Evolutionary conservation across 495 filamentous ascomycete species (phyloP), one percentile per base, ranked within the genome.

Genomic region (Parathielavia hyrcaniae): DNA sequence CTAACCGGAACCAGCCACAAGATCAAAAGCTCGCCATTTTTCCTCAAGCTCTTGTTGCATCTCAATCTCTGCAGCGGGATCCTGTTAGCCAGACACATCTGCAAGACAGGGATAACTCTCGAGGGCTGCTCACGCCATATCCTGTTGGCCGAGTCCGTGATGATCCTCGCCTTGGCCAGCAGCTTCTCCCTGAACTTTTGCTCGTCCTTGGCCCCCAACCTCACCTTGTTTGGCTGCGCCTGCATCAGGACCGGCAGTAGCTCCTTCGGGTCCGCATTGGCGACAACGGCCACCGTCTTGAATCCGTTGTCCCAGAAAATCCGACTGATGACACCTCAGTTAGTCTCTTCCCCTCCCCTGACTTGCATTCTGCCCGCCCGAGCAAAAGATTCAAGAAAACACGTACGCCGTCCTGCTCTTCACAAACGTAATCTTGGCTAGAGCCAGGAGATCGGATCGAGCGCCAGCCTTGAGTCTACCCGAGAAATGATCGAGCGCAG

Each of bases 291-390:
- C 48, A 91, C 70, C 20, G 80, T 86, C 60, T 79, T 83, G 63
- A 86, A 83, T 0, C 88, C 89, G 70, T 87, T 90, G 39, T 91
- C 89, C 72, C 86, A 83, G 54, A 93, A 85, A 5, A 89, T 70
- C 6, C 87, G 73, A 7, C 65, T 71, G 38, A 10, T 14, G 20
- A 17, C 12, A 34, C 9, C 17, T 6, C 26, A 30, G 53, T 58
- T 54, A 56, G 47, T 50, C 35, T 11, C 4, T 16, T 23, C 45
- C 2, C n/a, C 12, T 7, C 14, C n/a, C n/a, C n/a, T n/a, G n/a
- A 13, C 1, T 7, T 6, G 14, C 3, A 43, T 13, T 3, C 17
- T n/a, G 40, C 7, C n/a, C n/a, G 38, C 16, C 16, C 7, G 6
- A 17, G 14, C 40, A n/a, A n/a, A 4, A 22, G 12, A 13, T 6